Evolutionary conservation across 2,329 filamentous ascomycete genomes (phyloP), one percentile per base, ranked within the genome.

Genomic region (Aureobasidium melanogenum): DNA sequence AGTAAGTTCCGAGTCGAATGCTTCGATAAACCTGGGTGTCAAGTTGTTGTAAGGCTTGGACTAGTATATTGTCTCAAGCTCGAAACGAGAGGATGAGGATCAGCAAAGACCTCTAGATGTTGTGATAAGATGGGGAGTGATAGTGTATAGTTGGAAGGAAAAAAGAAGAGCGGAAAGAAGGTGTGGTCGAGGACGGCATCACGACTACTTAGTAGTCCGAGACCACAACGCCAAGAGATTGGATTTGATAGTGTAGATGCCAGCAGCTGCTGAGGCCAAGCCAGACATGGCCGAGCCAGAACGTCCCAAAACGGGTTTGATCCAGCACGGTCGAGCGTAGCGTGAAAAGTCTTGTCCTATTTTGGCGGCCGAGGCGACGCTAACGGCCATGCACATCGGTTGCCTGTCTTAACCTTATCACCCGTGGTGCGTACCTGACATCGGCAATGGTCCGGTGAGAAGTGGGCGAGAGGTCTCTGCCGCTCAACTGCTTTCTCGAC

Each of bases 271-370:
- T 59, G 32, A 46, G 17, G 43, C 43, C 43, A 59, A 48, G 44
- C 54, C 54, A 57, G 41, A 48, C 56, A 48, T 32, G 54, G 12
- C 34, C 44, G 44, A 59, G 43, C 56, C 56, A 59, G 56, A 59
- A 59, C 56, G 24, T 59, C 44, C 44, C 56, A 59, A 59, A 59
- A 59, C 56, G 56, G 56, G 19, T 50, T 59, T 59, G 56, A 32
- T 59, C 26, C 32, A 59, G 56, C 56, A 41, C 44, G 43, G 56
- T 50, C 44, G 44, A 39, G 34, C 8, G 50, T 59, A 59, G 56
- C 56, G 56, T 50, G 43, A 32, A 59, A 59, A 48, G 7, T 32
- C 44, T 48, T 59, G 43, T 41, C 56, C 56, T 59, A 50, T 48
- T 59, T 30, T 48, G 36, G 56, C 56, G 44, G 38, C 22, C 43